Evolutionary conservation across 2,329 filamentous ascomycete genomes (phyloP).

Genomic region (Pseudocercospora fuligena): DNA sequence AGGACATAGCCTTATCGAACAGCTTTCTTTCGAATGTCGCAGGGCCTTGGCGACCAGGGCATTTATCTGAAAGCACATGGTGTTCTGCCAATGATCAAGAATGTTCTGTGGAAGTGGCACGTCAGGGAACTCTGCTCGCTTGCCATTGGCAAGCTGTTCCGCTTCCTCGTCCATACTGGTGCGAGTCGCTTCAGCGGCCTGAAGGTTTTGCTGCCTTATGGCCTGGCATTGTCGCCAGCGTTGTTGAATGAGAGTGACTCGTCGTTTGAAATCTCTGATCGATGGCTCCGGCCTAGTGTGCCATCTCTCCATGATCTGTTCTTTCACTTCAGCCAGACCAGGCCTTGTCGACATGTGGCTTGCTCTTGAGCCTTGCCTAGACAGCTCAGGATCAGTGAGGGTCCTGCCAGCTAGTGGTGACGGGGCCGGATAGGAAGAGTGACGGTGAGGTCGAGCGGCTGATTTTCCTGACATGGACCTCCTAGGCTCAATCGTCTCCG

Average conservation of each 20-base stretch:
- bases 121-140: slow-evolving; percentile 35
- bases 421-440: slow-evolving; percentile 14
- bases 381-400: background rate
- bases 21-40: slow-evolving; percentile 73
- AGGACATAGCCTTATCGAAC: slow-evolving; percentile 77
- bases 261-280: slow-evolving; percentile 42
- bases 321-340: slow-evolving; percentile 16
- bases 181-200: slow-evolving; percentile 17
- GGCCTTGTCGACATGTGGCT: slow-evolving; percentile 12
- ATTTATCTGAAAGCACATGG: slow-evolving; percentile 74
- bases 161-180: slow-evolving; percentile 11
- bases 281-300: slow-evolving; percentile 29
- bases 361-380: slow-evolving; percentile 10
- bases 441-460: slow-evolving; percentile 11
- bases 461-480: background rate
- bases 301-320: slow-evolving; percentile 14
- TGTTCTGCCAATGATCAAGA: slow-evolving; percentile 73
- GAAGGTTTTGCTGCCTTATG: slow-evolving; percentile 20
- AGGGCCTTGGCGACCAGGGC: slow-evolving; percentile 72
- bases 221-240: slow-evolving; percentile 38
- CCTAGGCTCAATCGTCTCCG: slow-evolving; percentile 25
- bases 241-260: slow-evolving; percentile 41
- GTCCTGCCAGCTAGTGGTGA: background rate
- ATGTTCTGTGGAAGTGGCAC: slow-evolving; percentile 64
- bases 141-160: slow-evolving; percentile 13